These are phyloP conservation scores for Mallotus repandus DNA, from an alignment of 441 rosid genomes.

Conservation along the genomic window DNA sequence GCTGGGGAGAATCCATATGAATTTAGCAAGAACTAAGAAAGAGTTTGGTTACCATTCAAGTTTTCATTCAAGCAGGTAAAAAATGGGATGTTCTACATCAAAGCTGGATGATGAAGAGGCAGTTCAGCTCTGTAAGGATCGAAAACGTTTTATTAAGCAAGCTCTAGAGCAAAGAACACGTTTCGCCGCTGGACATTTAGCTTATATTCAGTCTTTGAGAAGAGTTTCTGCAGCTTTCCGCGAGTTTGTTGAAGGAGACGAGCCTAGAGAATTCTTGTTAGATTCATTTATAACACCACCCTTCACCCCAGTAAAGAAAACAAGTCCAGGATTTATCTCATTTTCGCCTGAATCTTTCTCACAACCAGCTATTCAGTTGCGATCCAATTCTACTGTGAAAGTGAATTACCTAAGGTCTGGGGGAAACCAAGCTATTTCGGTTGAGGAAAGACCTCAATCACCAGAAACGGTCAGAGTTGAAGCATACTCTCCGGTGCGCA, in stretches of 20 bases:
- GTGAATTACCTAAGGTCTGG: constrained; percentile 67
- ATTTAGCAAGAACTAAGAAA: constrained; percentile 29
- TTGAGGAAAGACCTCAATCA: constrained; percentile 78
- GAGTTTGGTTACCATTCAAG: constrained; percentile 17
- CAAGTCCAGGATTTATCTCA: constrained; percentile 58
- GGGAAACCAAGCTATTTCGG: constrained; percentile 62
- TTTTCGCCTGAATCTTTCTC: constrained; percentile 50
- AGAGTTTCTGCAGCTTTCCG: constrained; percentile 87
- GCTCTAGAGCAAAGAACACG: constrained; percentile 81
- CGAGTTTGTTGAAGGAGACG: constrained; percentile 71
- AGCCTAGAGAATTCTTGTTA: constrained; percentile 57
- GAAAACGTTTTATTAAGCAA: constrained; percentile 86
- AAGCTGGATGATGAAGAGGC: constrained; percentile 89
- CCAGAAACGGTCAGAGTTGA: constrained; percentile 72
- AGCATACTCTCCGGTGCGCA: constrained; percentile 56
- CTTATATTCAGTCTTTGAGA: constrained; percentile 80
- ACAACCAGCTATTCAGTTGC: constrained; percentile 42
- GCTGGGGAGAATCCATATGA: constrained; percentile 38
- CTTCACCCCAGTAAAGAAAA: constrained; percentile 59
- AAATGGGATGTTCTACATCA: constrained; percentile 94
- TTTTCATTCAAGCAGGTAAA: constrained; percentile 31
- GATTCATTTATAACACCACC: constrained; percentile 64
- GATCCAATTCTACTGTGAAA: constrained; percentile 50
- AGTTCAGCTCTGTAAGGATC: constrained; percentile 87
- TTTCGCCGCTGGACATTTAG: constrained; percentile 74